Evolutionary conservation across 106 monocot species (phyloP), one percentile per base, ranked within the genome.

Genomic region (Dendrobium officinale): DNA sequence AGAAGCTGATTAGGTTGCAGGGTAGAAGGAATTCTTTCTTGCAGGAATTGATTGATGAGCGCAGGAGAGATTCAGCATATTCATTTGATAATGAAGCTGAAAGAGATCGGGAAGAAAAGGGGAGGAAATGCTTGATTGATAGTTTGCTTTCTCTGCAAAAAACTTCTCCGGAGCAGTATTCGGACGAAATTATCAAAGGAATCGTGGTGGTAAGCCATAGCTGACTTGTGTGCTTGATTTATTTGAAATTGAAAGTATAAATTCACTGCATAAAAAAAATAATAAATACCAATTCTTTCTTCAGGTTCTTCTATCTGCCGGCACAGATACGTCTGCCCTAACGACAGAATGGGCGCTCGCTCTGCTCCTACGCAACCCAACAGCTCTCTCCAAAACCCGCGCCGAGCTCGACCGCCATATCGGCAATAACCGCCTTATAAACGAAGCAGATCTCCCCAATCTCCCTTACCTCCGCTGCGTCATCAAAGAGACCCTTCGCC

Each of bases 261-360:
- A 5, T 45, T 45, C 6, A 45, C 5, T 45, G 45, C 8, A 45
- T 45, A 45, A 45, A 45, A 45, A 37, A 33, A 37, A 37, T 37
- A 37, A 2, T 37, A 37, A 37, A 37, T 37, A 37, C 37, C 37
- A 37, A 37, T 37, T 37, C 37, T 37, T 37, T 45, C 9, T 45
- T 9, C 61, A 78, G 85, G 15, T 42, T 0, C 5, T 86, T 13
- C 54, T 86, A 15, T 24, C 75, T 9, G 82, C 81, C 8, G 84
- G 85, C 1, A 82, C 88, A 0, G 85, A 85, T 15, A 85, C 88
- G 2, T 82, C 88, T 42, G 55, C 79, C 3, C 17, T 73, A 16
- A 88, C 88, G 2, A 55, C 41, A 24, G 88, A 88, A 55, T 88
- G 88, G 88, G 85, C 82, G 4, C 67, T 85, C 58, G 68, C 88